Conservation (phyloP, 768 basidiomycete genomes). For the Guyanaporus albipodus region DNA sequence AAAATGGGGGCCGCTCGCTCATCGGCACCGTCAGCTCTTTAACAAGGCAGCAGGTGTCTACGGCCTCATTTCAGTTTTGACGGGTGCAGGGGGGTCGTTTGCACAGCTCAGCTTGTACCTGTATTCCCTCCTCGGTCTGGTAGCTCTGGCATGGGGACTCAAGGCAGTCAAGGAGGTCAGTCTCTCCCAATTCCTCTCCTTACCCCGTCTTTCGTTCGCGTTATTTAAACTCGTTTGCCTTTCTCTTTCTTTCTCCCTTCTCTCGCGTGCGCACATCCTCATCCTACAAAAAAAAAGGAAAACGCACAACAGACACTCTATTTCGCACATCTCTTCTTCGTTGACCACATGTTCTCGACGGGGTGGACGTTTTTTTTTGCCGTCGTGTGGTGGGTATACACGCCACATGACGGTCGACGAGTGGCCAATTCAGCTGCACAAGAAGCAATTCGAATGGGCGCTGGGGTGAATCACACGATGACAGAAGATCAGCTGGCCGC, state of each 20-base stretch:
- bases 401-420: constrained; percentile 84
- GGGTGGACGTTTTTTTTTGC: constrained; percentile 92
- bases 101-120: constrained; percentile 90
- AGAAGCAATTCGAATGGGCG: constrained; percentile 70
- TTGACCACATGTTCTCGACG: constrained; percentile 88
- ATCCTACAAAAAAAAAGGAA: constrained; percentile 60
- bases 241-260: neutral
- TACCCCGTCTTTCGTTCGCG: neutral
- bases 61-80: constrained; percentile 87
- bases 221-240: constrained; percentile 9
- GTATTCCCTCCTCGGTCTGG: constrained; percentile 82
- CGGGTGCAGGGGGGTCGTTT: constrained; percentile 90
- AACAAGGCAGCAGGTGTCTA: constrained; percentile 99
- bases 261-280: neutral
- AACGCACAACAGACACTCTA: constrained; percentile 78
- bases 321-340: constrained; percentile 88
- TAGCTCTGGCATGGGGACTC: constrained; percentile 83
- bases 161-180: constrained; percentile 80
- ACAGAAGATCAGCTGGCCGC: constrained; percentile 60
- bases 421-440: constrained; percentile 86
- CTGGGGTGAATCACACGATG: constrained; percentile 48
- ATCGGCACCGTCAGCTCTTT: constrained; percentile 50
- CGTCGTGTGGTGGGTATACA: constrained; percentile 86
- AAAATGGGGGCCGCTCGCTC: constrained; percentile 2
- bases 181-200: constrained; percentile 7